These are phyloP conservation scores for Dalbergia cultrata DNA, from an alignment of 306 rosid genomes.

Conservation along the genomic window DNA sequence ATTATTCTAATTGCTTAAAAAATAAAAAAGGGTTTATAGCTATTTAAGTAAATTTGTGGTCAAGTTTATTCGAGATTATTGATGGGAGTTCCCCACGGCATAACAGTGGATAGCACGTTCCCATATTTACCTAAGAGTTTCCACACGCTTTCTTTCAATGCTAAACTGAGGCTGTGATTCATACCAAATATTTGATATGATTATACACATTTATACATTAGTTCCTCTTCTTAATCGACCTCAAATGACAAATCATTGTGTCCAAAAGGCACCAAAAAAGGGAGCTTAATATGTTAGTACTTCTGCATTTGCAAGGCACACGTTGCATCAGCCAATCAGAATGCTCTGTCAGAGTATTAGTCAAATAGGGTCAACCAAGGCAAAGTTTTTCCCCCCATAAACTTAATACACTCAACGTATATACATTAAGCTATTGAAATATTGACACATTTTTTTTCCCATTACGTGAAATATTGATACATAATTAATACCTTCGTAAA, in stretches of 20 bases:
- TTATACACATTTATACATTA: too few relatives aligned
- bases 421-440: too few relatives aligned
- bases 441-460: too few relatives aligned
- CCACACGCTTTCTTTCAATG: constrained; percentile 28
- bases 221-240: neutral
- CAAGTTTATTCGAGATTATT: neutral
- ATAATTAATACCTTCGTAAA: too few relatives aligned
- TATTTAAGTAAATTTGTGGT: neutral
- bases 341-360: too few relatives aligned
- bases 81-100: neutral
- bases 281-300: neutral
- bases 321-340: too few relatives aligned
- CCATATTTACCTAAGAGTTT: neutral
- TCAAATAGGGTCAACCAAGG: too few relatives aligned
- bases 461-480: neutral
- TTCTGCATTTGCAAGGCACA: neutral
- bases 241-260: neutral
- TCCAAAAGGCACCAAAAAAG: neutral
- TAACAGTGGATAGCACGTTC: constrained; percentile 45
- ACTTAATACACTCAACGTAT: too few relatives aligned
- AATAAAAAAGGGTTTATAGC: neutral
- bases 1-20: neutral
- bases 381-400: too few relatives aligned
- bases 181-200: too few relatives aligned
- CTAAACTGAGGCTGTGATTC: neutral